A percentile compares a stretch with the other conserved stretches of the same genome.
phyloP scores from a whole-genome alignment of 305 asterid genomes.

The Withania somnifera region DNA sequence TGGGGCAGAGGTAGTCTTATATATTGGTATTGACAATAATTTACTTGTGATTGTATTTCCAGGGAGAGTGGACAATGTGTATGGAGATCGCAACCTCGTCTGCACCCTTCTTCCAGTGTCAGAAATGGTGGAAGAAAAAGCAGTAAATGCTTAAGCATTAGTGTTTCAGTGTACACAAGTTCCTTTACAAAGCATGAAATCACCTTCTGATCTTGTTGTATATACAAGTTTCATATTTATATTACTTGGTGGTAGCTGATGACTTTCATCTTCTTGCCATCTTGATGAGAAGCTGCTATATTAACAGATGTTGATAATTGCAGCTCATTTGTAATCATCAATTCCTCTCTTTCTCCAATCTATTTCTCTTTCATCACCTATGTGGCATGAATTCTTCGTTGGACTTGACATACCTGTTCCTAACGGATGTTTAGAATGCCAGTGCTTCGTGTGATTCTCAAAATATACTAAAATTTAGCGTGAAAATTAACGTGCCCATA shows the following conservation, averaged over 20 bases:
- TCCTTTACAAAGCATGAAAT: neutral
- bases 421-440: neutral
- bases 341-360: neutral
- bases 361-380: neutral
- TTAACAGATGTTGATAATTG: conserved; percentile 29
- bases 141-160: conserved; percentile 49
- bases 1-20: neutral
- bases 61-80: conserved; percentile 86
- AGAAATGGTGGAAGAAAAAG: conserved; percentile 60
- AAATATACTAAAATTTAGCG: neutral
- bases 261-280: conserved; percentile 9
- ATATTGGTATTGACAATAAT: neutral
- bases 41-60: neutral
- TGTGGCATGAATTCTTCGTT: neutral
- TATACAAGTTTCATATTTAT: conserved; percentile 26
- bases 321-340: conserved; percentile 13
- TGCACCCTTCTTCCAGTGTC: conserved; percentile 88
- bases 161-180: neutral
- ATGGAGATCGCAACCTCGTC: conserved; percentile 88
- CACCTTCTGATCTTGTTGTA: conserved; percentile 30
- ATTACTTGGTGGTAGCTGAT: conserved; percentile 25
- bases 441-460: neutral
- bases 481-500: neutral
- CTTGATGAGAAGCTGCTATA: conserved; percentile 14
- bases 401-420: neutral